These are phyloP conservation scores for Tylopilus intermedius DNA, from an alignment of 768 basidiomycete genomes.

Conservation along the genomic window DNA sequence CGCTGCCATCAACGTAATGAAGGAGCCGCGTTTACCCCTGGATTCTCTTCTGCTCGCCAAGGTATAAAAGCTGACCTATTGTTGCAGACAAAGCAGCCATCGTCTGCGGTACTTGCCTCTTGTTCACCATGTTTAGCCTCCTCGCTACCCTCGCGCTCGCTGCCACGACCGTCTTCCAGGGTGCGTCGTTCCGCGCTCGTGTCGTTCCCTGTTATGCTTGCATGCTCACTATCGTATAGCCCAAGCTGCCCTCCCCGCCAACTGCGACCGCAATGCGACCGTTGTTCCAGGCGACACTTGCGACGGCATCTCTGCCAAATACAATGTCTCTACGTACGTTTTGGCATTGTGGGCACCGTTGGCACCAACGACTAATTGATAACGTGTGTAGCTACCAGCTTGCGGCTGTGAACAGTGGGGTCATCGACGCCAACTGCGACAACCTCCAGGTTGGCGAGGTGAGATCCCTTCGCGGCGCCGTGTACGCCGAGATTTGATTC, in stretches of 20 bases:
- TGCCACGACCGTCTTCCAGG: conserved; percentile 9
- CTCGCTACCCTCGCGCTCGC: conserved; percentile 14
- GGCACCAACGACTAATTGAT: not conserved
- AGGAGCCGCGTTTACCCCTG: too few relatives aligned
- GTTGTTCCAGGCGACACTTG: conserved; percentile 57
- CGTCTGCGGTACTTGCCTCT: not conserved
- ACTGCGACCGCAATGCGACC: conserved; percentile 60
- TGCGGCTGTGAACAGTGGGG: conserved; percentile 42
- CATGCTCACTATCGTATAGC: conserved; percentile 33
- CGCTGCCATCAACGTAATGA: not conserved
- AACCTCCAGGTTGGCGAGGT: conserved; percentile 55
- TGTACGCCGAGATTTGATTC: not conserved
- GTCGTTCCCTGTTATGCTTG: not conserved
- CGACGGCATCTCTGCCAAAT: conserved; percentile 53
- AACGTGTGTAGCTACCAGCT: conserved; percentile 48
- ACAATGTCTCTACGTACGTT: conserved; percentile 61
- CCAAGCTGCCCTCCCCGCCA: conserved; percentile 36
- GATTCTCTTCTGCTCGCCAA: not conserved
- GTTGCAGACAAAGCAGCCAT: not conserved
- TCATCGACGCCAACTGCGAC: conserved; percentile 49
- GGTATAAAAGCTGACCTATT: conserved; percentile 17
- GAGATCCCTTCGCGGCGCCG: not conserved
- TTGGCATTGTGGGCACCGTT: not conserved
- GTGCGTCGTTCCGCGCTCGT: conserved; percentile 8
- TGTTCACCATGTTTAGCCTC: conserved; percentile 17